phyloP scores from a whole-genome alignment of 2,329 filamentous ascomycete species.

The Cercospora sesami region DNA sequence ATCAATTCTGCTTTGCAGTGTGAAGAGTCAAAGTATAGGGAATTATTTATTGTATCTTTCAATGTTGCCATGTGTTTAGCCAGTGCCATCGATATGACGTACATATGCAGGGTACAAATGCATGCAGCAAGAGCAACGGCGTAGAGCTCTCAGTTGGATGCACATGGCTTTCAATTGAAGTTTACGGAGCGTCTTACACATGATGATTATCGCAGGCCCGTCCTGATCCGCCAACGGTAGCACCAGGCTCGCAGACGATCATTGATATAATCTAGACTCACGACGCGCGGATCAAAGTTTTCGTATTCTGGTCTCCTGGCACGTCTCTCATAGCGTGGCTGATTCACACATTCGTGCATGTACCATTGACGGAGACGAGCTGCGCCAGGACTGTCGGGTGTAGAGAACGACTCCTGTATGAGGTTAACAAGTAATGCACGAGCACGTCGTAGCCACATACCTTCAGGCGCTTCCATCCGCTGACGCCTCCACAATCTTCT shows the following conservation, averaged over 20 bases:
- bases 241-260: background rate
- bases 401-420: background rate
- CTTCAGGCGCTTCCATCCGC: background rate
- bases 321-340: background rate
- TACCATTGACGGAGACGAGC: background rate
- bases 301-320: background rate
- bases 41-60: too few relatives aligned
- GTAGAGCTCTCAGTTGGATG: background rate
- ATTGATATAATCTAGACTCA: background rate
- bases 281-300: background rate
- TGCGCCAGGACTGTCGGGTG: background rate
- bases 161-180: background rate
- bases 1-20: background rate
- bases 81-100: slow-evolving; percentile 1
- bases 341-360: background rate
- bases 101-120: background rate
- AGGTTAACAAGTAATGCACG: background rate
- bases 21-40: too few relatives aligned
- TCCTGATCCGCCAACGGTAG: background rate
- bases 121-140: background rate
- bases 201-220: background rate
- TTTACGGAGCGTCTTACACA: background rate
- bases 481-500: background rate
- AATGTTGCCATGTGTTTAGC: background rate
- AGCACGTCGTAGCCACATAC: background rate